phyloP scores from a whole-genome alignment of 129 eudicot species.

The Glebionis coronaria region DNA sequence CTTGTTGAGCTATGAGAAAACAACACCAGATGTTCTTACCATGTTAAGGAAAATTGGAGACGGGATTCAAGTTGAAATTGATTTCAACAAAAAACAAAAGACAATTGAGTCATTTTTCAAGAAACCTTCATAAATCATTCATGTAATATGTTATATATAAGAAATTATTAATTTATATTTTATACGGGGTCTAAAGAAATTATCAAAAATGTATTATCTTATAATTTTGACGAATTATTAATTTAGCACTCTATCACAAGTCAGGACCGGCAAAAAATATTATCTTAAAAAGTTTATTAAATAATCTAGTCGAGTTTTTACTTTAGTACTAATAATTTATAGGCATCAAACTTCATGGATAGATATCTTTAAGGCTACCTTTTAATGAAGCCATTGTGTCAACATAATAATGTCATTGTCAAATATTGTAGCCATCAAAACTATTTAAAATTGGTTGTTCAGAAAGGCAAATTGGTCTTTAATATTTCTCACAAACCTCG shows the following conservation, averaged over 20 bases:
- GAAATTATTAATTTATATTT: conserved; percentile 27
- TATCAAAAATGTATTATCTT: conserved; percentile 33
- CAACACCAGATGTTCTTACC: conserved; percentile 32
- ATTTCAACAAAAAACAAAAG: conserved; percentile 28
- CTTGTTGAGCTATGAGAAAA: conserved; percentile 38
- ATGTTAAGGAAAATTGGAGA: conserved; percentile 33
- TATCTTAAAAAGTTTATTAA: too few species aligned
- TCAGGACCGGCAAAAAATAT: too few species aligned
- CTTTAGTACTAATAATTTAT: too few species aligned
- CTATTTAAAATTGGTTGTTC: background rate
- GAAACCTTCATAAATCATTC: conserved; percentile 8
- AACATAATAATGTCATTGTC: background rate
- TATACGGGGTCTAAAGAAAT: conserved; percentile 25
- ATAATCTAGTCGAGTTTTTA: too few species aligned
- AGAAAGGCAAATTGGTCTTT: too few species aligned
- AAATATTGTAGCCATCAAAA: background rate
- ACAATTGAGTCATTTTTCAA: conserved; percentile 2
- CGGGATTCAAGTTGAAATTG: conserved; percentile 36
- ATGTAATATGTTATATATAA: conserved; percentile 23
- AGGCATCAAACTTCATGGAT: too few species aligned
- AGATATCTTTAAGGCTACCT: too few species aligned
- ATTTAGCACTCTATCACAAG: conserved; percentile 19
- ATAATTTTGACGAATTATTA: conserved; percentile 36
- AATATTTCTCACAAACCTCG: too few species aligned
- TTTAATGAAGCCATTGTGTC: background rate